Evolutionary conservation across 2,329 filamentous ascomycete genomes (phyloP), one percentile per base, ranked within the genome.

Genomic region (Botrytis galanthina): DNA sequence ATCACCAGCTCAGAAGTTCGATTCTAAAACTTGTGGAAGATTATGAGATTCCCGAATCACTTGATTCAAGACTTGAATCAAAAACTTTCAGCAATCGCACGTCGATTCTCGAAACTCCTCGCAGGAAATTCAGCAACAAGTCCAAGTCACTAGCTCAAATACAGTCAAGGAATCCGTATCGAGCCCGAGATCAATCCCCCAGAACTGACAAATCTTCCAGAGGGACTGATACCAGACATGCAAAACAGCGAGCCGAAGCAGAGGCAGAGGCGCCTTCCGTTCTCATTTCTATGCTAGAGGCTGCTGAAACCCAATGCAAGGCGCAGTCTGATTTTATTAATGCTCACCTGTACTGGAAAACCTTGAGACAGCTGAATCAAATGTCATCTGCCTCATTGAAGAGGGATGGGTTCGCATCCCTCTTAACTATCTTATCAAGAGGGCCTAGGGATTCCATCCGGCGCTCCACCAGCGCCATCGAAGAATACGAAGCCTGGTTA

Each of bases 281-380:
- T 8, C 83, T 94, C 18, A 86, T 93, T 59, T 87, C 88, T 1
- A 94, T 95, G 91, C 87, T 95, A 42, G 90, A 92, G 76, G 91
- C 91, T 29, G 93, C 93, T 26, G 92, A 92, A 77, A 87, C 90
- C 0, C 92, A 93, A 80, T 94, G 93, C 72, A 90, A 93, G 77
- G 90, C 92, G 37, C 89, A 92, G 75, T 92, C 92, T 0, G 93
- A 97, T 80, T 97, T 94, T 78, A 90, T 96, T 68, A 91, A 91
- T 44, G 92, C 93, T 1, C 93, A 97, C 78, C 87, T 93, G 70
- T 97, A 95, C 84, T 95, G 93, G 90, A 92, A 91, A 80, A 94
- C 93, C 0, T 84, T 95, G 42, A 90, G 93, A 74, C 91, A 94
- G 75, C 86, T 97, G 29, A 89, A 89, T 77, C 87, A 86, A 71